These are phyloP conservation scores for Fusarium sp. DNA, from an alignment of 2,329 filamentous ascomycete genomes.

Conservation along the genomic window DNA sequence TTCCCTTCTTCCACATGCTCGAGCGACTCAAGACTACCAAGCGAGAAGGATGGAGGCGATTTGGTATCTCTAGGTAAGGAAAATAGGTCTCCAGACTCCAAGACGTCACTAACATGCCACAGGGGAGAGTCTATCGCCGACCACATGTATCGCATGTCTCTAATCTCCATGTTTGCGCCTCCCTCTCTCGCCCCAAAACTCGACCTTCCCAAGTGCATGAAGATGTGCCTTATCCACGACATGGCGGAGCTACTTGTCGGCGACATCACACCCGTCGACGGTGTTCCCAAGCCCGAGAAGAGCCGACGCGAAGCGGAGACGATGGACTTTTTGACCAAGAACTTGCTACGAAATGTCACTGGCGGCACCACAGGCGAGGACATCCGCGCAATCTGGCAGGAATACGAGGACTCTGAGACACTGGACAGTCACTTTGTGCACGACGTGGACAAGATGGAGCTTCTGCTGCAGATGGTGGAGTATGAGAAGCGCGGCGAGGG, in stretches of 20 bases:
- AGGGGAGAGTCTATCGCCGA: conserved; percentile 92
- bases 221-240: conserved; percentile 96
- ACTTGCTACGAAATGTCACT: conserved; percentile 78
- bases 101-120: not conserved
- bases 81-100: accelerated
- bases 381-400: conserved; percentile 86
- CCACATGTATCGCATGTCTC: conserved; percentile 99
- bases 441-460: conserved; percentile 96
- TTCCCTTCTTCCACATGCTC: conserved; percentile 94
- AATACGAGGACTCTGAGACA: conserved; percentile 91
- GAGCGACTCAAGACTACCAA: conserved; percentile 96
- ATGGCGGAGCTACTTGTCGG: conserved; percentile 97
- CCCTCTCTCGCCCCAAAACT: conserved; percentile 75
- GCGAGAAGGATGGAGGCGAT: conserved; percentile 94
- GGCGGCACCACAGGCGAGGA: conserved; percentile 75
- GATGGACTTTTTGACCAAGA: conserved; percentile 88
- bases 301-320: conserved; percentile 84
- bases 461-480: conserved; percentile 94
- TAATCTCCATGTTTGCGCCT: conserved; percentile 93
- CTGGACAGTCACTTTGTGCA: conserved; percentile 90
- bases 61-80: conserved; percentile 72
- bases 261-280: conserved; percentile 94
- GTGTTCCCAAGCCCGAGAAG: conserved; percentile 88
- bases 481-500: conserved; percentile 82
- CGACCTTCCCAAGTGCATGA: conserved; percentile 85